Conservation (phyloP, 139 green algal species). For the Zygnema circumcarinatum region DNA sequence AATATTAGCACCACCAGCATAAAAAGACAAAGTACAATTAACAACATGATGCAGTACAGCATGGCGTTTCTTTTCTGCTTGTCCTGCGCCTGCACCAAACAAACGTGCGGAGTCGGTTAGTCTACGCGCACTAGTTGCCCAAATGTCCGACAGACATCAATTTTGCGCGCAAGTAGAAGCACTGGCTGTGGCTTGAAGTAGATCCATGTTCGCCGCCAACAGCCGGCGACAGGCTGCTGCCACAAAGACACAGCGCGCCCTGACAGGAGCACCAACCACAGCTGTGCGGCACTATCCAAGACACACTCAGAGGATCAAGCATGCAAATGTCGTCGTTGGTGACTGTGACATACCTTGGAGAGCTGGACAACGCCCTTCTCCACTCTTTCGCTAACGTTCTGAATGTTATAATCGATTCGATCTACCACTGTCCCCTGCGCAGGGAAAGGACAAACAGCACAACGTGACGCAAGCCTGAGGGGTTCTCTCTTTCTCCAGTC, state of each 20-base stretch:
- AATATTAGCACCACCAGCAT: slow-evolving; percentile 87
- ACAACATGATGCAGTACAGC: slow-evolving; percentile 89
- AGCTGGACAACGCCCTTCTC: slow-evolving; percentile 91
- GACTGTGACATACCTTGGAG: slow-evolving; percentile 55
- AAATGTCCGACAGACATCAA: no score
- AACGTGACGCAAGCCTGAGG: no score
- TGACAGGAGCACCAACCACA: no score
- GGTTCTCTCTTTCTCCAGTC: no score
- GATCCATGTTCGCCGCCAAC: not conserved
- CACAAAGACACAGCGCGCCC: not conserved
- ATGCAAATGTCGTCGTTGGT: not conserved
- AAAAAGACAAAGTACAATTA: slow-evolving; percentile 82
- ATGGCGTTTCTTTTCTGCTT: slow-evolving; percentile 82
- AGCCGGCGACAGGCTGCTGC: not conserved
- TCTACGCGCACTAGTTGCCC: not conserved
- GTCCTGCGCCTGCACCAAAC: slow-evolving; percentile 76
- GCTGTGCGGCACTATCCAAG: no score
- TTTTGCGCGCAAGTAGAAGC: slow-evolving; percentile 13
- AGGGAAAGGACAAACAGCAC: no score
- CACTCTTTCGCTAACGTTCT: slow-evolving; percentile 73
- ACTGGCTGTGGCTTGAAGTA: not conserved
- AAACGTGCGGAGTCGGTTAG: not conserved
- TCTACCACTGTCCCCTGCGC: slow-evolving; percentile 94
- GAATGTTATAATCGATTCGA: slow-evolving; percentile 93
- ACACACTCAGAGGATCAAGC: not conserved